Evolutionary conservation across 2,329 filamentous ascomycete species (phyloP).

Genomic region (Polytolypa hystricis): DNA sequence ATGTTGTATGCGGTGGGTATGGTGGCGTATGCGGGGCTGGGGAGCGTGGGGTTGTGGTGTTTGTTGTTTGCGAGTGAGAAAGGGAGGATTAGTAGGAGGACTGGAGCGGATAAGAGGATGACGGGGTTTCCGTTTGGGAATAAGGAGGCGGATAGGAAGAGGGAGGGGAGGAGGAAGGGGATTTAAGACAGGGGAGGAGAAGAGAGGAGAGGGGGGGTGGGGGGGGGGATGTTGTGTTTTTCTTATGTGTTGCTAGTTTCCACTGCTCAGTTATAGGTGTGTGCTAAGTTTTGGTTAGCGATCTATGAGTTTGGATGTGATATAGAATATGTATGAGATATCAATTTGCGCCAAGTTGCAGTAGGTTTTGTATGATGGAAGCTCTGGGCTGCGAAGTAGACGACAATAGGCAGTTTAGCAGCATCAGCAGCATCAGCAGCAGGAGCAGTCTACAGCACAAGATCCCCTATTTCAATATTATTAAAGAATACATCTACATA

Average conservation of each 20-base stretch:
- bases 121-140: conserved; percentile 57
- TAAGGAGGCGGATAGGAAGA: conserved; percentile 43
- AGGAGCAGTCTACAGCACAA: too few relatives aligned
- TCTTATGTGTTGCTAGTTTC: background rate
- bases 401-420: too few relatives aligned
- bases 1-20: conserved; percentile 51
- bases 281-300: too few relatives aligned
- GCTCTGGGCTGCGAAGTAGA: too few relatives aligned
- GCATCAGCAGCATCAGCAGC: too few relatives aligned
- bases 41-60: conserved; percentile 55
- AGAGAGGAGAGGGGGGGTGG: background rate
- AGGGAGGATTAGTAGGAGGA: conserved; percentile 50
- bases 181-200: conserved; percentile 1
- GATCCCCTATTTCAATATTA: too few relatives aligned
- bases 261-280: too few relatives aligned
- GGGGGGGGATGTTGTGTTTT: background rate
- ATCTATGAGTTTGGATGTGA: too few relatives aligned
- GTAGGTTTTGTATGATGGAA: too few relatives aligned
- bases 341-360: too few relatives aligned
- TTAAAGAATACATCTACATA: too few relatives aligned
- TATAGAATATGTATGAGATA: too few relatives aligned
- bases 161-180: conserved; percentile 23
- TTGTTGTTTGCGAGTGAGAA: conserved; percentile 46
- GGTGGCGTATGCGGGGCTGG: conserved; percentile 46
- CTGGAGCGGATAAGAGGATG: conserved; percentile 56